Evolutionary conservation across 371 early-diverging fungal genomes (phyloP), one percentile per base, ranked within the genome.

Genomic region (Phascolomyces articulosus): DNA sequence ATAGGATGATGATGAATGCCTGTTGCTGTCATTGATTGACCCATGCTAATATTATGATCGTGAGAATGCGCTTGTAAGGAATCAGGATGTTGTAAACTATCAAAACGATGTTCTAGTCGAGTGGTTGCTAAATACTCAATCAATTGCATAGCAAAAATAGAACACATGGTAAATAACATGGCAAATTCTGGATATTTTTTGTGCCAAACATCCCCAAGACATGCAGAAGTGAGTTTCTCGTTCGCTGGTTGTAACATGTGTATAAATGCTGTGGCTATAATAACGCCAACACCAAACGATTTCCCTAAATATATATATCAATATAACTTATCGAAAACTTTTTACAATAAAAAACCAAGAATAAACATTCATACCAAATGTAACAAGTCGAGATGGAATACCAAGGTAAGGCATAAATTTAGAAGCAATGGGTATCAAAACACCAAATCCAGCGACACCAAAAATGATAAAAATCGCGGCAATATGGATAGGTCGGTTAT

Each of bases 231-330:
- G 51, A 80, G 73, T 20, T 65, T 69, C 8, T 69, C 68, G 24
- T 75, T 66, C 1, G 75, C 69, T 38, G 75, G 75, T 23, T 74
- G 78, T 26, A 80, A 69, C 85, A 91, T 85, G 69, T 93, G 94
- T 66, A 93, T 83, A 57, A 93, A 89, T 23, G 89, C 93, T 7
- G 92, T 92, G 10, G 92, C 83, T 56, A 93, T 73, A 40, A 94
- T 91, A 9, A 94, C 87, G 56, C 94, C 94, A 1, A 90, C 88
- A 31, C 93, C 92, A 64, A 94, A 55, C 21, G 49, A 57, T 56
- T 63, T 64, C 34, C 61, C 61, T 60, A 20, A 20, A 18, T 2
- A 40, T 27, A 47, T 47, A 20, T 47, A 4, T n/a, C 2, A n/a
- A 11, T 31, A 4, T 21, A n/a, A 7, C 26, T 18, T 18, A n/a